These are phyloP conservation scores for Castanospermum australe DNA, from an alignment of 306 rosid species.

Conservation along the genomic window DNA sequence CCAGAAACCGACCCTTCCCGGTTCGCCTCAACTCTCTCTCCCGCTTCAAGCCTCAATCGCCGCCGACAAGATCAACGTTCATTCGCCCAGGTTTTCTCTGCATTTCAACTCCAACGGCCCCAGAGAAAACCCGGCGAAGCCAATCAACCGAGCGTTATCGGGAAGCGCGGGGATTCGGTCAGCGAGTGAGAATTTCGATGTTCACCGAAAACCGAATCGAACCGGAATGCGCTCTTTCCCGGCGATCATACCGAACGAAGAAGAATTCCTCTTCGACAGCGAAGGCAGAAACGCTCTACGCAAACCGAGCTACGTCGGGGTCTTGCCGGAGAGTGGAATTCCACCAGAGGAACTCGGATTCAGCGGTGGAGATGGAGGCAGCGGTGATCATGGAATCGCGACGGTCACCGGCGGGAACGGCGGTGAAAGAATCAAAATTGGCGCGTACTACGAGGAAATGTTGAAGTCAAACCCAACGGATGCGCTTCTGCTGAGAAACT, in stretches of 20 bases:
- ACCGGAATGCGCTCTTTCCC: constrained; percentile 27
- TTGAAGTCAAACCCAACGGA: constrained; percentile 69
- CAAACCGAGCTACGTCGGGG: background rate
- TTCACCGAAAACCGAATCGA: constrained; percentile 7
- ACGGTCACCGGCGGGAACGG: constrained; percentile 33
- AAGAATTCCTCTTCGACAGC: constrained; percentile 2
- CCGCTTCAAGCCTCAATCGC: constrained; percentile 39
- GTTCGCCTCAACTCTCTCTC: constrained; percentile 36
- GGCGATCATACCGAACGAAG: constrained; percentile 37
- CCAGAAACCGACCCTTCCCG: constrained; percentile 18
- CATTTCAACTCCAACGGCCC: constrained; percentile 35
- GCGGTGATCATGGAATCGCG: background rate
- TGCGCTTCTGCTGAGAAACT: constrained; percentile 78
- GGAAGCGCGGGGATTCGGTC: constrained; percentile 33
- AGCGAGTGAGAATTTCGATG: background rate
- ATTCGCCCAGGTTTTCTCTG: constrained; percentile 45
- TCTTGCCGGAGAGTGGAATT: constrained; percentile 16
- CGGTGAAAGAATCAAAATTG: constrained; percentile 50
- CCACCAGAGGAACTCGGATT: constrained; percentile 19
- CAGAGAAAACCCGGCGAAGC: background rate
- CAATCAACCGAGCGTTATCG: constrained; percentile 39
- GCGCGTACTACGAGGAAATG: constrained; percentile 68
- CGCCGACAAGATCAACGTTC: constrained; percentile 20
- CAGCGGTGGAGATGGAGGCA: constrained; percentile 32
- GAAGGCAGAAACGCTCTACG: background rate